These are phyloP conservation scores for Casuarina equisetifolia DNA, from an alignment of 306 rosid genomes.

Conservation along the genomic window DNA sequence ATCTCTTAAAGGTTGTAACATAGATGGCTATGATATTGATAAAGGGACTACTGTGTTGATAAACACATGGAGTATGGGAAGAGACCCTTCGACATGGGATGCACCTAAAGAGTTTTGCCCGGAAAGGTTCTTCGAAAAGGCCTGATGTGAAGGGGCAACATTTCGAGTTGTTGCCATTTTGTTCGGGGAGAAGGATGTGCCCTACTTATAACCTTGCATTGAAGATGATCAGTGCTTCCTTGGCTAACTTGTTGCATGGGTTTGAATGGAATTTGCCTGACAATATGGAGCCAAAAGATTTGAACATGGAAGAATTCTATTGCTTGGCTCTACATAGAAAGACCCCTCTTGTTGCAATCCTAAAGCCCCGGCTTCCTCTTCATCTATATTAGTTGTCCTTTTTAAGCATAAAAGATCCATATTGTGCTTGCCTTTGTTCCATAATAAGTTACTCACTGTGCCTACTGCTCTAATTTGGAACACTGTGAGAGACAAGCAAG, in stretches of 20 bases:
- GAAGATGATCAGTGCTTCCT: neutral
- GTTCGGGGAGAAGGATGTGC: slow-evolving; percentile 41
- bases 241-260: slow-evolving; percentile 36
- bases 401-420: no score
- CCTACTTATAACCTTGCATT: slow-evolving; percentile 11
- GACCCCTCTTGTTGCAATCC: slow-evolving; percentile 30
- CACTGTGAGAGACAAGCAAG: no score
- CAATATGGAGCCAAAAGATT: slow-evolving; percentile 6
- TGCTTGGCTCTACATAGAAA: slow-evolving; percentile 24
- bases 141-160: slow-evolving; percentile 35
- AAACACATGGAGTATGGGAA: slow-evolving; percentile 42
- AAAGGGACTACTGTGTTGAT: slow-evolving; percentile 25
- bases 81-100: slow-evolving; percentile 35
- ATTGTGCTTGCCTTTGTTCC: neutral
- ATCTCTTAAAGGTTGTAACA: slow-evolving; percentile 31
- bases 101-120: slow-evolving; percentile 29
- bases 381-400: slow-evolving; percentile 21
- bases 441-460: neutral
- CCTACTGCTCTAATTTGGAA: neutral
- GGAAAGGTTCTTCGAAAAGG: slow-evolving; percentile 31
- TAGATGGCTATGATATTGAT: slow-evolving; percentile 26
- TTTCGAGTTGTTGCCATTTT: slow-evolving; percentile 39
- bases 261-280: slow-evolving; percentile 16
- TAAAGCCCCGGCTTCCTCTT: slow-evolving; percentile 35
- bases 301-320: slow-evolving; percentile 33